phyloP scores from a whole-genome alignment of 2,329 filamentous ascomycete genomes.

The Calonectria pseudoreteaudii region DNA sequence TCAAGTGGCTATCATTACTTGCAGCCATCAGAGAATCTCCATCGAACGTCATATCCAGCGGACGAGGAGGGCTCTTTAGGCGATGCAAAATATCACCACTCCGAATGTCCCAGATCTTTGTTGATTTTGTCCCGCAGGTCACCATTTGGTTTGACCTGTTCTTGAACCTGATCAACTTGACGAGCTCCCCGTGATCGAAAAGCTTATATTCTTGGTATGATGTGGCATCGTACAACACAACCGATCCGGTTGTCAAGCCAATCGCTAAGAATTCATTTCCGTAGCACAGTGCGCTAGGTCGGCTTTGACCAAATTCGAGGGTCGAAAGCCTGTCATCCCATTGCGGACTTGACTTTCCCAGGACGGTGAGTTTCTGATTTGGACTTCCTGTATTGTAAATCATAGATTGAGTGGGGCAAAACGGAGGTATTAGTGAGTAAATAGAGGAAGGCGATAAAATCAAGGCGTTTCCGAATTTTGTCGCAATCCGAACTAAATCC shows the following conservation, averaged over 20 bases:
- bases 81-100: conserved; percentile 39
- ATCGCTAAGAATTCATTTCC: conserved; percentile 45
- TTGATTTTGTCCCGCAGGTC: conserved; percentile 43
- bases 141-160: conserved; percentile 41
- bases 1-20: conserved; percentile 41
- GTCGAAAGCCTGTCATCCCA: conserved; percentile 49
- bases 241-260: conserved; percentile 35
- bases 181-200: conserved; percentile 44
- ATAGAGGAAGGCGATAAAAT: conserved; percentile 44
- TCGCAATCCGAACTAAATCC: conserved; percentile 46
- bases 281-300: conserved; percentile 39
- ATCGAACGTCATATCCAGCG: conserved; percentile 42
- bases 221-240: conserved; percentile 39
- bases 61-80: conserved; percentile 36
- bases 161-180: conserved; percentile 47
- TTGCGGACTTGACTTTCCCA: conserved; percentile 35
- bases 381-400: conserved; percentile 31
- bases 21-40: conserved; percentile 43
- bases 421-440: conserved; percentile 46
- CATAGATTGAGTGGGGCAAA: conserved; percentile 46
- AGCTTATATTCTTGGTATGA: conserved; percentile 44
- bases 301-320: conserved; percentile 40
- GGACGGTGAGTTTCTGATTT: conserved; percentile 34
- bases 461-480: conserved; percentile 46
- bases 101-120: conserved; percentile 48